Conservation (phyloP, 371 early-diverging fungal genomes). For the Massospora cicadina region DNA sequence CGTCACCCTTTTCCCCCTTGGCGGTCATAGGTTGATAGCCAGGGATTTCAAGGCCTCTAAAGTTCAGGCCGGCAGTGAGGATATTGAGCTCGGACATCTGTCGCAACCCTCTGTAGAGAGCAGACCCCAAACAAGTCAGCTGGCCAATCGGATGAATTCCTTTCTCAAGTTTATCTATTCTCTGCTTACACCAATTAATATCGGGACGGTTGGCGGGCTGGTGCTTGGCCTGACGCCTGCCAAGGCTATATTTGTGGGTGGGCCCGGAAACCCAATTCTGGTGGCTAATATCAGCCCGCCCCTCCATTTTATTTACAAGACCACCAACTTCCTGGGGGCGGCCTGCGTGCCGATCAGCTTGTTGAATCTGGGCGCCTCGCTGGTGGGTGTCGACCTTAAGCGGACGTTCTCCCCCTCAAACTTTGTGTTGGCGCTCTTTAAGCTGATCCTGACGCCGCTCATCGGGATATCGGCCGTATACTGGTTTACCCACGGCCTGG, state of each 20-base stretch:
- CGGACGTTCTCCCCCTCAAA: conserved; percentile 17
- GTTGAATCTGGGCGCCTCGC: conserved; percentile 29
- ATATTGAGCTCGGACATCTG: not conserved
- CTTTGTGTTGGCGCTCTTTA: conserved; percentile 16
- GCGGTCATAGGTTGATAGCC: conserved; percentile 16
- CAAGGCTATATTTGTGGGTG: conserved; percentile 18
- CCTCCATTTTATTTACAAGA: conserved; percentile 24
- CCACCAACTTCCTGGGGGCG: conserved; percentile 22
- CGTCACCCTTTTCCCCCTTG: conserved; percentile 19
- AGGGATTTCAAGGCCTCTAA: conserved; percentile 7
- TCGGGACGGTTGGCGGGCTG: conserved; percentile 23
- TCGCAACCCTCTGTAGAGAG: not conserved
- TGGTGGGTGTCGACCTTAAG: conserved; percentile 24
- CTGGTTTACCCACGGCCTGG: conserved; percentile 10
- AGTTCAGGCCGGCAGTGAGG: not conserved
- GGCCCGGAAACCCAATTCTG: conserved; percentile 12
- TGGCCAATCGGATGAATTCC: not conserved
- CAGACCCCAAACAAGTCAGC: not conserved
- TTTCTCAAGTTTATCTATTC: conserved; percentile 11
- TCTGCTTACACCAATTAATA: conserved; percentile 21
- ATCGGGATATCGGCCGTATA: conserved; percentile 17
- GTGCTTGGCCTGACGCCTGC: conserved; percentile 20
- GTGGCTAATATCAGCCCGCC: conserved; percentile 18
- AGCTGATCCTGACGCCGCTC: conserved; percentile 23
- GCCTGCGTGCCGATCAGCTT: conserved; percentile 29